Conservation (phyloP, 225 moss, liverwort and hornwort species). For the Polytrichum formosum region DNA sequence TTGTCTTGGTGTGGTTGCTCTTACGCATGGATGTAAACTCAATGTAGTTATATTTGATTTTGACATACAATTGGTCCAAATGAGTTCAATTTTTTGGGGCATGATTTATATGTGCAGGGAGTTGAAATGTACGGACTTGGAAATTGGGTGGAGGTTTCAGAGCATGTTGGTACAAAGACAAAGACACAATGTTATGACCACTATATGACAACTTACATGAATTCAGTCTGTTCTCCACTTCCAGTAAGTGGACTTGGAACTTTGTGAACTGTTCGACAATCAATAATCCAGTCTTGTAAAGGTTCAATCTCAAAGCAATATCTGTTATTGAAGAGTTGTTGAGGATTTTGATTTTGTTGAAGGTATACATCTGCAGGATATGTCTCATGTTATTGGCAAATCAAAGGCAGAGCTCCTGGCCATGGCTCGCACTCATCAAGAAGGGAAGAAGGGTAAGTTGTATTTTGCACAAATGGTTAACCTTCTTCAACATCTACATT, state of each 20-base stretch:
- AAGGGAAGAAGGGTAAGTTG: slow-evolving; percentile 77
- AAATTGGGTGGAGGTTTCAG: slow-evolving; percentile 92
- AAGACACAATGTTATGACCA: slow-evolving; percentile 86
- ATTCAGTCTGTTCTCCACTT: slow-evolving; percentile 83
- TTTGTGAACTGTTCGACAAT: neutral
- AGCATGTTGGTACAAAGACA: slow-evolving; percentile 93
- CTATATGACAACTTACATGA: slow-evolving; percentile 88
- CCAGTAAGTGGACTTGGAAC: slow-evolving; percentile 56
- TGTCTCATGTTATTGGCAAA: slow-evolving; percentile 88
- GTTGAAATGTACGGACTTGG: slow-evolving; percentile 96
- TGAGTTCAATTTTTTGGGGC: neutral
- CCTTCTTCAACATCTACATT: neutral
- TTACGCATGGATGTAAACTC: no score
- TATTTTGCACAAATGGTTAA: neutral
- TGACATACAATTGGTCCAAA: no score
- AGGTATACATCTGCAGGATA: slow-evolving; percentile 52
- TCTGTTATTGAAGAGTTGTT: slow-evolving; percentile 8
- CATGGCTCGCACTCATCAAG: slow-evolving; percentile 71
- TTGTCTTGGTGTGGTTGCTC: no score
- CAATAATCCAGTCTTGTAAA: no score
- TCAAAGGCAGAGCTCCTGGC: slow-evolving; percentile 83
- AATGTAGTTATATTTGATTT: no score
- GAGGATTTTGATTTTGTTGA: slow-evolving; percentile 9
- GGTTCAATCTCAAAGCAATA: no score
- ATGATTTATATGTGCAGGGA: slow-evolving; percentile 48